These are phyloP conservation scores for Tremella fuciformis DNA, from an alignment of 768 basidiomycete species.

Conservation along the genomic window DNA sequence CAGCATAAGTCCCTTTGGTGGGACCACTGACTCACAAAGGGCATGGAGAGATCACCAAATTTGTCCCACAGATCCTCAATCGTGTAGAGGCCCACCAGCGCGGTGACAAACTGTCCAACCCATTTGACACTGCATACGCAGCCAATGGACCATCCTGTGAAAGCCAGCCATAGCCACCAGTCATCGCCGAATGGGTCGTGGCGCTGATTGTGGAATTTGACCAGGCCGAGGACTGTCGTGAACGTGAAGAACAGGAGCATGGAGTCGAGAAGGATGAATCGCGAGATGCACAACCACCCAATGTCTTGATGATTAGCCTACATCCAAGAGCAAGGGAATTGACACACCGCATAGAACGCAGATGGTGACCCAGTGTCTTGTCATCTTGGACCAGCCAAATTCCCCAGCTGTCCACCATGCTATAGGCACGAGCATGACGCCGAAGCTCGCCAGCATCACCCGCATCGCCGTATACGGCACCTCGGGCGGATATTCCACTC, in stretches of 20 bases:
- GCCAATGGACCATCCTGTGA: slow-evolving; percentile 93
- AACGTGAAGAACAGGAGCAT: slow-evolving; percentile 99
- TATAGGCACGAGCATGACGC: slow-evolving; percentile 90
- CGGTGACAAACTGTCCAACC: slow-evolving; percentile 92
- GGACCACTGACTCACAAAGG: slow-evolving; percentile 62
- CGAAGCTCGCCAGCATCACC: slow-evolving; percentile 88
- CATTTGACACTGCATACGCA: slow-evolving; percentile 95
- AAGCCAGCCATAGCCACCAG: slow-evolving; percentile 94
- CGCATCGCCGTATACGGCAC: slow-evolving; percentile 95
- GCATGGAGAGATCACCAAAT: slow-evolving; percentile 91
- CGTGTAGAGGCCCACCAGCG: slow-evolving; percentile 91
- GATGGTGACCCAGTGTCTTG: slow-evolving; percentile 83
- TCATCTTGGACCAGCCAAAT: slow-evolving; percentile 83
- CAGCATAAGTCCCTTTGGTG: not conserved
- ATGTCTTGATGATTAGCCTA: slow-evolving; percentile 62
- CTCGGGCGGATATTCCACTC: slow-evolving; percentile 71
- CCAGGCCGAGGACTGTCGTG: slow-evolving; percentile 87
- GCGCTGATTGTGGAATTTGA: slow-evolving; percentile 97
- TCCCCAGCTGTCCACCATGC: slow-evolving; percentile 97
- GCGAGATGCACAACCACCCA: slow-evolving; percentile 92
- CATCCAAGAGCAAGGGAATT: not conserved
- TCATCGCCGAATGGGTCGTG: slow-evolving; percentile 88
- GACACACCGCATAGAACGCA: slow-evolving; percentile 86
- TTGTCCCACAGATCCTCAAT: slow-evolving; percentile 98
- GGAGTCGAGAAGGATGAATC: slow-evolving; percentile 95